phyloP scores from a whole-genome alignment of 208 protist genomes.

The Leishmania martiniquensis region DNA sequence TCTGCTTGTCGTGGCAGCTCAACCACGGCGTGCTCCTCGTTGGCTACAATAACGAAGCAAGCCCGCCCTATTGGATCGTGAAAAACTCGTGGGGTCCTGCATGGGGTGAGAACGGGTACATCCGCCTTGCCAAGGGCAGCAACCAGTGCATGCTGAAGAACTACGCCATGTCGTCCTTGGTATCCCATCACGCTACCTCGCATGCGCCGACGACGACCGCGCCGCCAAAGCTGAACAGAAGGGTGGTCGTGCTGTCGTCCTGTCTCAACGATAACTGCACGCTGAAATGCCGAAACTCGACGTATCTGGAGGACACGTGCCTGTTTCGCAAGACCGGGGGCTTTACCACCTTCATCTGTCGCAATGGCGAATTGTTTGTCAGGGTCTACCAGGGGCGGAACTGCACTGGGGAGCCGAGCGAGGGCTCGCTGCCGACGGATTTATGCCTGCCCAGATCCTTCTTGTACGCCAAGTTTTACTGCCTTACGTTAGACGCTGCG shows the following conservation, averaged over 20 bases:
- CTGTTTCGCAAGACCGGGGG: conserved; percentile 31
- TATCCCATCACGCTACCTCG: conserved; percentile 29
- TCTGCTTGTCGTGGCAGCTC: conserved; percentile 63
- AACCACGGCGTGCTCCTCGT: conserved; percentile 93
- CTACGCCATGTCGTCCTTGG: conserved; percentile 52
- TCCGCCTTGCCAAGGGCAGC: conserved; percentile 80
- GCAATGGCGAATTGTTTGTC: no score
- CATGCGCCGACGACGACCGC: conserved; percentile 19
- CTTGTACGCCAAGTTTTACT: conserved; percentile 60
- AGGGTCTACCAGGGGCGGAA: no score
- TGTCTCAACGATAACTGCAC: conserved; percentile 50
- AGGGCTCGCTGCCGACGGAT: conserved; percentile 42
- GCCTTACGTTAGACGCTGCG: conserved; percentile 13
- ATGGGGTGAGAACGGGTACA: conserved; percentile 93
- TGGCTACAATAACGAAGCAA: conserved; percentile 70
- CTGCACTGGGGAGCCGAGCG: conserved; percentile 39
- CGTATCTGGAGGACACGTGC: conserved; percentile 48
- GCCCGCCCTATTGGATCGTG: conserved; percentile 87
- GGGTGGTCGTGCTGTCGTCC: conserved; percentile 36
- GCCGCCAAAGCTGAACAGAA: conserved; percentile 7
- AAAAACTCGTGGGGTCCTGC: conserved; percentile 90
- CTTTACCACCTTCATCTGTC: no score
- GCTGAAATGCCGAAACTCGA: conserved; percentile 35
- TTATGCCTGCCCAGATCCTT: conserved; percentile 52
- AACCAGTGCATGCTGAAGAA: conserved; percentile 85